A percentile compares a stretch with the other conserved stretches of the same genome.
Conservation (phyloP, 768 basidiomycete species). For the Gymnopilus dilepis region DNA sequence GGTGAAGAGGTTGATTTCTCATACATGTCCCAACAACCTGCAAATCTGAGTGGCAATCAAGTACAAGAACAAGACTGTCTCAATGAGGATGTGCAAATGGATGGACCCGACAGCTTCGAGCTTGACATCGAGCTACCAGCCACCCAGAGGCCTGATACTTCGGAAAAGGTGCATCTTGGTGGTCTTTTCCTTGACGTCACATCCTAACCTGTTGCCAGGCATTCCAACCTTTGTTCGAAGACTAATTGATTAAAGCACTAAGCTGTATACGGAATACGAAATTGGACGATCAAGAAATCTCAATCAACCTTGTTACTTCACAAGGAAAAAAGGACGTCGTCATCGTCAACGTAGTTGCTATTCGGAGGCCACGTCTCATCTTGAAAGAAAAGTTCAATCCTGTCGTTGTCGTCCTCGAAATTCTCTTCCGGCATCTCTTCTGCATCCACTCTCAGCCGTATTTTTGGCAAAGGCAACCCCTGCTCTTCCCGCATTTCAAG, state of each 20-base stretch:
- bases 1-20: slow-evolving; percentile 58
- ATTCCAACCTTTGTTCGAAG: slow-evolving; percentile 59
- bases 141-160: slow-evolving; percentile 42
- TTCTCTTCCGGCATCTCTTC: slow-evolving; percentile 16
- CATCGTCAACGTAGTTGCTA: slow-evolving; percentile 32
- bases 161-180: slow-evolving; percentile 37
- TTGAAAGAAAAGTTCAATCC: slow-evolving; percentile 28
- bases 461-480: slow-evolving; percentile 34
- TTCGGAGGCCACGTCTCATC: slow-evolving; percentile 38
- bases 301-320: no score
- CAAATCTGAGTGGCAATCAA: slow-evolving; percentile 12
- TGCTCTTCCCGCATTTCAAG: slow-evolving; percentile 27
- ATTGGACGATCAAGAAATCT: neutral
- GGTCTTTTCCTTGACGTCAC: slow-evolving; percentile 1
- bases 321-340: slow-evolving; percentile 36
- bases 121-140: slow-evolving; percentile 42
- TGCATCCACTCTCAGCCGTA: slow-evolving; percentile 34
- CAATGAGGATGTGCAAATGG: slow-evolving; percentile 28
- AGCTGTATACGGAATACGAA: slow-evolving; percentile 3
- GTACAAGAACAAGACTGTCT: neutral
- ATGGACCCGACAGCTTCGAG: slow-evolving; percentile 37
- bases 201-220: slow-evolving; percentile 28
- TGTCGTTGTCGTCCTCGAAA: slow-evolving; percentile 16
- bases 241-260: no score
- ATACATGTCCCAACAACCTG: slow-evolving; percentile 33